Base-by-base conservation (phyloP, 805 yeast genomes). In the Kodamaea nitidulidarum region DNA sequence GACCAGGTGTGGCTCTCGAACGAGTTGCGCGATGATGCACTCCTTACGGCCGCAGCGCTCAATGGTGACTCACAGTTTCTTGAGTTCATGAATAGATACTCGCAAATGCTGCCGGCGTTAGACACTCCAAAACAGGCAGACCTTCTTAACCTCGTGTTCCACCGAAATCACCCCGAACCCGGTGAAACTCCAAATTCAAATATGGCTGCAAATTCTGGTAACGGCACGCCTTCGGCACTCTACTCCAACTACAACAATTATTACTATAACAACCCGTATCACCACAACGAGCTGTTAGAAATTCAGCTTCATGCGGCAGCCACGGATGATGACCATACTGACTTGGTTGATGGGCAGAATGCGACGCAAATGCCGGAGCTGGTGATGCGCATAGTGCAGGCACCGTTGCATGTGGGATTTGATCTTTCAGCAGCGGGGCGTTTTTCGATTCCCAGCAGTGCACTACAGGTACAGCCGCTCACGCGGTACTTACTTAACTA, bases 401-500 rank as follows among this genome's bases (percentile, higher is more conserved):
- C 50, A 48, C 73, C 56, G 27, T 55, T 47, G 24, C 56, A 69
- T 30, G 63, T 76, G 4, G 70, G 69, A 15, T 65, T 73, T 16
- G 65, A 76, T 25, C 53, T 64, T 25, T 44, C 63, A 3, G 32
- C 48, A 12, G 36, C 49, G 9, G 32, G 32, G 21, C 11, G 21
- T 20, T 18, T 62, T 33, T 70, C 55, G 17, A 51, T 83, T 3
- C 86, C 88, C 1, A 69, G 74, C 1, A 73, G 81, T 0, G 83
- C 88, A 0, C 54, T 84, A 30, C 74, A 72, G 43, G 78, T 82
- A 2, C 78, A 77, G 47, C 86, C 95, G 1, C 66, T 85, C 49
- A 77, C 95, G 0, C 61, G 93, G 32, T 84, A 80, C 53, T 62
- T 88, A 29, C 63, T 88, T 35, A 80, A 80, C 44, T 79, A 88